Evolutionary conservation across 1,139 yeast genomes (phyloP).

Genomic region (Geotrichum reessii): DNA sequence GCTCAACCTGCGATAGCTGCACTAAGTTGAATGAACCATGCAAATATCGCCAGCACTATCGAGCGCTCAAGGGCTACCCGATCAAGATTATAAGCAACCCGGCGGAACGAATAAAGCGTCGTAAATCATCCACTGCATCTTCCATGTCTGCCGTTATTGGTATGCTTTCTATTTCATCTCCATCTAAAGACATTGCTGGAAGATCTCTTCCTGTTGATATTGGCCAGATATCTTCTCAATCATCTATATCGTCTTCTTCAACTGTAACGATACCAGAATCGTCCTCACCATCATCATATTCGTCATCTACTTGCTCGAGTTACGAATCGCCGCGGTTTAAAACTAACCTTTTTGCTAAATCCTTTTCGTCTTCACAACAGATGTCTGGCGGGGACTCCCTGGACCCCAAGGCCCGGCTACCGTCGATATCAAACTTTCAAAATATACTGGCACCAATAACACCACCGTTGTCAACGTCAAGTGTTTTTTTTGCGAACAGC

Average conservation of each 20-base stretch:
- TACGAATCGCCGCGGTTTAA: neutral
- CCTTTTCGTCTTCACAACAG: neutral
- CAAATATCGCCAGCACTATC: conserved; percentile 27
- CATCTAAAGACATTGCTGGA: neutral
- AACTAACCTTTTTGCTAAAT: neutral
- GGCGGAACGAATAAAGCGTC: conserved; percentile 6
- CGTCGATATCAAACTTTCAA: neutral
- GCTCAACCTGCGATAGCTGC: conserved; percentile 26
- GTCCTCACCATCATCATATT: neutral
- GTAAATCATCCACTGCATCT: conserved; percentile 1
- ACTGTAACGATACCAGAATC: neutral
- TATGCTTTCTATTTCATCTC: neutral
- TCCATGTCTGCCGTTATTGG: neutral
- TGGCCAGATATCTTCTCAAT: neutral
- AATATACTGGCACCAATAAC: neutral
- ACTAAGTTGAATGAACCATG: conserved; percentile 26
- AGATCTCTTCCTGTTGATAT: neutral
- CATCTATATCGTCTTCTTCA: neutral
- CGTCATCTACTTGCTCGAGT: neutral
- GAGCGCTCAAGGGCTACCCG: conserved; percentile 27
- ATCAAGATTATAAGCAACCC: conserved; percentile 22
- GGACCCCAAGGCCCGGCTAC: neutral
- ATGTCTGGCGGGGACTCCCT: neutral
- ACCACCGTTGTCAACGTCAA: neutral
- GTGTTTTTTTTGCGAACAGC: neutral